These are phyloP conservation scores for Silene coronaria DNA, from an alignment of 179 eudicot species.

Conservation along the genomic window DNA sequence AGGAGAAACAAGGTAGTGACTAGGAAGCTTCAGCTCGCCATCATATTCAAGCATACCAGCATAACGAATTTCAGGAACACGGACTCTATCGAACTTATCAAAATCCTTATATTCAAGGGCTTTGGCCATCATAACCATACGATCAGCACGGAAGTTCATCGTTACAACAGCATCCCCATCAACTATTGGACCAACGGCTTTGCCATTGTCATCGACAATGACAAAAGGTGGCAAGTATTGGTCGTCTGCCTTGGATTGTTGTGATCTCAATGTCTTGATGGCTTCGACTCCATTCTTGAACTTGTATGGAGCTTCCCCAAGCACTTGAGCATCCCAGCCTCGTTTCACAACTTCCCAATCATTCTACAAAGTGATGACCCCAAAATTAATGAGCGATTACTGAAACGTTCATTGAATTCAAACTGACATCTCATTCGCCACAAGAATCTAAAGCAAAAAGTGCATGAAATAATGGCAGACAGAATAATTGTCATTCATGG, in stretches of 20 bases:
- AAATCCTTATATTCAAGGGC: slow-evolving; percentile 81
- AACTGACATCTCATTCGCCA: not conserved
- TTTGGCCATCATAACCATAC: slow-evolving; percentile 96
- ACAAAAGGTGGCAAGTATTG: slow-evolving; percentile 92
- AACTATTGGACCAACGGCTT: slow-evolving; percentile 83
- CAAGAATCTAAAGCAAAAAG: slow-evolving; percentile 6
- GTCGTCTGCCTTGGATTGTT: slow-evolving; percentile 49
- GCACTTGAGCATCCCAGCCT: slow-evolving; percentile 98
- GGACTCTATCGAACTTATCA: slow-evolving; percentile 83
- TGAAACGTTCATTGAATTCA: not conserved
- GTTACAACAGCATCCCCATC: slow-evolving; percentile 98
- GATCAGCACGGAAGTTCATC: slow-evolving; percentile 83
- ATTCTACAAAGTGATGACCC: slow-evolving; percentile 41
- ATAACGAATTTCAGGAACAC: slow-evolving; percentile 79
- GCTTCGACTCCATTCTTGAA: slow-evolving; percentile 71
- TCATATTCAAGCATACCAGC: slow-evolving; percentile 98
- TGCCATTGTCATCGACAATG: slow-evolving; percentile 69
- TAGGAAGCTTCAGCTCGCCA: slow-evolving; percentile 94
- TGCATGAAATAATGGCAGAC: not conserved
- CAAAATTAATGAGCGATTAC: slow-evolving; percentile 1
- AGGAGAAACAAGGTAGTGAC: slow-evolving; percentile 76
- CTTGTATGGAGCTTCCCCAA: slow-evolving; percentile 93
- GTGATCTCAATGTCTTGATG: slow-evolving; percentile 68
- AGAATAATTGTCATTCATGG: not conserved
- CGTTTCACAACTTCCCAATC: slow-evolving; percentile 95